Percentiles rank a stretch among this genome's conserved stretches.
phyloP scores from a whole-genome alignment of 2,329 filamentous ascomycete genomes.

The Ophiosphaerella narmari region DNA sequence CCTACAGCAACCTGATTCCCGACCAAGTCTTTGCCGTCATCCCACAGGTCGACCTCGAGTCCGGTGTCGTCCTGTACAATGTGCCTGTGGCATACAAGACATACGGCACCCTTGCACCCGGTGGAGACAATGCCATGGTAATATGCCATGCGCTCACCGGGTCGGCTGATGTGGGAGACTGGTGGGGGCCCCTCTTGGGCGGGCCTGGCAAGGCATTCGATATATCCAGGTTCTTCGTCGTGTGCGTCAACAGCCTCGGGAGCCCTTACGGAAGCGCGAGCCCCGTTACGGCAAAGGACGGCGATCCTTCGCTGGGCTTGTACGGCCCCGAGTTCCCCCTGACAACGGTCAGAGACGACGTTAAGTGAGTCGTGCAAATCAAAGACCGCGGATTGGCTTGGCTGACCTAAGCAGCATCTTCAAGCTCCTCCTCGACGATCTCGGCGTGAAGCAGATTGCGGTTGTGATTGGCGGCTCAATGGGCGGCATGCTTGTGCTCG shows the following conservation, averaged over 20 bases:
- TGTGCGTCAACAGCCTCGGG: conserved; percentile 84
- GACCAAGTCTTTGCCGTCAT: conserved; percentile 87
- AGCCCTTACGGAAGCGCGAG: conserved; percentile 88
- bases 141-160: conserved; percentile 85
- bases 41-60: conserved; percentile 90
- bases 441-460: conserved; percentile 78
- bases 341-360: conserved; percentile 93
- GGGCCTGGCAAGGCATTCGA: conserved; percentile 81
- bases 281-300: conserved; percentile 85
- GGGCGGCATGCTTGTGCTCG: conserved; percentile 87
- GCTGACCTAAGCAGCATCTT: conserved; percentile 63
- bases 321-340: conserved; percentile 97
- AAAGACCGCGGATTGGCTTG: background rate
- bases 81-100: conserved; percentile 69
- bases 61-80: conserved; percentile 81
- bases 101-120: conserved; percentile 61
- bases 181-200: conserved; percentile 84
- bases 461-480: conserved; percentile 83
- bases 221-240: conserved; percentile 79
- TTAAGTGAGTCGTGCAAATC: conserved; percentile 66
- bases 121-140: conserved; percentile 66
- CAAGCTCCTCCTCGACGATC: conserved; percentile 76
- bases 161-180: conserved; percentile 82
- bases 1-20: conserved; percentile 82
- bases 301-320: conserved; percentile 70